Evolutionary conservation across 495 filamentous ascomycete species (phyloP), one percentile per base, ranked within the genome.

Genomic region (Tuber borchii): DNA sequence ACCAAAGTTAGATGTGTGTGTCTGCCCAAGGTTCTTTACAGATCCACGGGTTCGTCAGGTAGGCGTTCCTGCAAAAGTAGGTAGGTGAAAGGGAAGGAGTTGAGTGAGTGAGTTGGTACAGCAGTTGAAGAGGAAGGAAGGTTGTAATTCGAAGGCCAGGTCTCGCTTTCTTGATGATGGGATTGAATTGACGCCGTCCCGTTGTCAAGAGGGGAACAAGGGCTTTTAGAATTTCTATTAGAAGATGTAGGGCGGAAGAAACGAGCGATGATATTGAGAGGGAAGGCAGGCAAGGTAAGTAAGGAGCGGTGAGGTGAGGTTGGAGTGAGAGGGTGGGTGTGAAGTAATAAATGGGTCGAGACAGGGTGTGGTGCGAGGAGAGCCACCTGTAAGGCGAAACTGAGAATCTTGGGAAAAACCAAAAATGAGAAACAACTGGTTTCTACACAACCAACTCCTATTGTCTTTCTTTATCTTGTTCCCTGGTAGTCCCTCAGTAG

Each of bases 201-300:
- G 48, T 40, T 44, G 22, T 70, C 45, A 44, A 40, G 70, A 56
- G 69, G 76, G n/a, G 56, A 37, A n/a, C 51, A 48, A 68, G 46
- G 65, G 48, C 56, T 79, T 79, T 73, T 79, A 75, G 78, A 79
- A 79, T 70, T 48, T 45, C 70, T 75, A 72, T 56, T 70, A 72
- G 31, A 72, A 79, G 40, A 73, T 31, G 68, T 43, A 78, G 39
- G 44, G 37, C 56, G 48, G 70, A 65, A 19, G 26, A 17, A 6
- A 71, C 14, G 68, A 72, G 69, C 51, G 71, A 75, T 46, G 48
- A 78, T 68, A 75, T 46, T 71, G 16, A 31, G 26, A 71, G 44
- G 46, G 48, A 71, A 70, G 68, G 76, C 48, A 31, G 76, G 51
- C 10, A 56, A 56, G 51, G 51, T 26, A 26, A 31, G 51, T 61